Evolutionary conservation across 257 asterid genomes (phyloP), one percentile per base, ranked within the genome.

Genomic region (Plantago elongata): DNA sequence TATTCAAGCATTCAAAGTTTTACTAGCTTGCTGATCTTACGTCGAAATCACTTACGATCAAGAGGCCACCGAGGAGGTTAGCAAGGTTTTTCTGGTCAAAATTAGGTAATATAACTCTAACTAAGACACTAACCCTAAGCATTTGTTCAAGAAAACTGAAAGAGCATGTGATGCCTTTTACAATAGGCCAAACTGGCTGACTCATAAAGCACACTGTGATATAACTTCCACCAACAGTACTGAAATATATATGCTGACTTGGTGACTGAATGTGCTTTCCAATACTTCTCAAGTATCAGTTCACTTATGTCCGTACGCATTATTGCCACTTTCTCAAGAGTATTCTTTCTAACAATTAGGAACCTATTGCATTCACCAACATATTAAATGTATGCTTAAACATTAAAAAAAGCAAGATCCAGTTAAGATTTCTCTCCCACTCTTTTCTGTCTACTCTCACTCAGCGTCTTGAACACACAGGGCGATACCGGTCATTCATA

Each of bases 171-270:
- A 52, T 51, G 43, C 54, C 54, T 22, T 42, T 65, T 29, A 57
- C n/a, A 57, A 17, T 38, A 50, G 54, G 48, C 65, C 77, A 63
- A 63, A 57, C 47, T 72, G 72, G 79, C 48, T 42, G 76, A 70
- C 54, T 74, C 83, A 74, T 64, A 69, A 63, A 72, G 71, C 83
- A 80, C 78, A 61, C 67, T 9, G 27, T 22, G 46, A 45, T 14
- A 9, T 60, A 45, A 68, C 43, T 62, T 51, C 61, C 62, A 55
- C 13, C 29, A 51, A 38, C 65, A 57, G 18, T 17, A 22, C 50
- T 42, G 48, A 69, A 50, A 6, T 57, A 27, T 57, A n/a, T 30
- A 22, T 45, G 77, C 69, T 74, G 76, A 75, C 34, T 54, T 37
- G 58, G 70, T 81, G 40, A 34, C 40, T 34, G 40, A 34, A 4